Conservation (phyloP, 768 basidiomycete genomes). For the Postia placenta region DNA sequence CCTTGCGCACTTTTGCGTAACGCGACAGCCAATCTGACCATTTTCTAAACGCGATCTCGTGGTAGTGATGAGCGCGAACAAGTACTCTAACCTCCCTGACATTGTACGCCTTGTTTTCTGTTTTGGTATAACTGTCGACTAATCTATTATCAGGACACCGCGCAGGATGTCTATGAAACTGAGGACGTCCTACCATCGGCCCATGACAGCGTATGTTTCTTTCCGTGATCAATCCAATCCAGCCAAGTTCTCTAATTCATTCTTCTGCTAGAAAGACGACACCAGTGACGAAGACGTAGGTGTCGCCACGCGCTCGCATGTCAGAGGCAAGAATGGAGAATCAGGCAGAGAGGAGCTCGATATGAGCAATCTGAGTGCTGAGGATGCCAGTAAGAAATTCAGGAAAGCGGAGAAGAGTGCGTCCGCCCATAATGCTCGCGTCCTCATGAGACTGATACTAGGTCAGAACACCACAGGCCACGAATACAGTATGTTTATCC, state of each 20-base stretch:
- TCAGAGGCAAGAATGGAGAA: constrained; percentile 34
- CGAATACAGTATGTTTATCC: constrained; percentile 63
- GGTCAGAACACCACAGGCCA: constrained; percentile 40
- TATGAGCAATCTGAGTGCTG: constrained; percentile 48
- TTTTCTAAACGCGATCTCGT: background rate
- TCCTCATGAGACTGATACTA: background rate
- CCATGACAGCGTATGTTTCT: constrained; percentile 44
- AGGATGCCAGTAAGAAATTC: constrained; percentile 68
- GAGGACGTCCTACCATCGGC: constrained; percentile 63
- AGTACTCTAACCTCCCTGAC: constrained; percentile 88
- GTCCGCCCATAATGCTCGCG: background rate
- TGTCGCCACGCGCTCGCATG: constrained; percentile 32
- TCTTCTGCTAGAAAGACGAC: constrained; percentile 50
- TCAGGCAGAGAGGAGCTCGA: constrained; percentile 64
- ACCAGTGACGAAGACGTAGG: constrained; percentile 61
- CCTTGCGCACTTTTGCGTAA: background rate
- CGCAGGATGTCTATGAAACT: constrained; percentile 89
- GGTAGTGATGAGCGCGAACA: constrained; percentile 36
- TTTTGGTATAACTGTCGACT: background rate
- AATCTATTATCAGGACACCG: constrained; percentile 60
- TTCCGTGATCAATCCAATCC: background rate
- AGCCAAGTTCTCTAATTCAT: constrained; percentile 4
- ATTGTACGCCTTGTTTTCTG: constrained; percentile 51
- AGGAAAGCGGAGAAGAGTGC: constrained; percentile 57
- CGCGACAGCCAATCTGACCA: background rate